Conservation (phyloP, 352 stramenopile species). For the Phytophthora ramorum region DNA sequence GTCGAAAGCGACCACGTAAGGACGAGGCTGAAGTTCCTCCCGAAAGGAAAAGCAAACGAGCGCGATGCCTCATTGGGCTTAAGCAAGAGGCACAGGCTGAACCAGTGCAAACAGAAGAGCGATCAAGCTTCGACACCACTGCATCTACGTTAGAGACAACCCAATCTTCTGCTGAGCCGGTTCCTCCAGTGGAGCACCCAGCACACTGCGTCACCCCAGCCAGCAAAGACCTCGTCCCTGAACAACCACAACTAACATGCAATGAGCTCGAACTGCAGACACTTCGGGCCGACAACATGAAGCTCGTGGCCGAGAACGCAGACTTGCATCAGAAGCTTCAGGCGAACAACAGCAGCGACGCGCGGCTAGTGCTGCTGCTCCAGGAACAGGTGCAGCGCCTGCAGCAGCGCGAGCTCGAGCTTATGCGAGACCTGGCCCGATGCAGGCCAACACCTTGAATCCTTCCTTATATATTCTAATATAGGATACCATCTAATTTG, state of each 20-base stretch:
- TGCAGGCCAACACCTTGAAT: neutral
- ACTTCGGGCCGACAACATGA: conserved; percentile 9
- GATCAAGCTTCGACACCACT: neutral
- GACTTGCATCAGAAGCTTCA: conserved; percentile 6
- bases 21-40: neutral
- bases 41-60: conserved; percentile 7
- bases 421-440: conserved; percentile 20
- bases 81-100: neutral
- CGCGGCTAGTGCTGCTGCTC: conserved; percentile 13
- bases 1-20: neutral
- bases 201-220: neutral
- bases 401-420: conserved; percentile 20
- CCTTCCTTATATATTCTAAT: too few species aligned
- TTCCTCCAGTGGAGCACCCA: neutral
- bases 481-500: neutral
- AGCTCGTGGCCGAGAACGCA: conserved; percentile 13
- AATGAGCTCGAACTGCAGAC: neutral
- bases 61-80: conserved; percentile 11
- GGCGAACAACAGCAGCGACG: neutral
- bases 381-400: conserved; percentile 26
- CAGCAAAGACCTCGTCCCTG: neutral
- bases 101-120: neutral
- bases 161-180: neutral
- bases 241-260: neutral
- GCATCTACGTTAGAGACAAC: neutral